phyloP scores from a whole-genome alignment of 768 basidiomycete genomes.

The Serendipita vermifera region DNA sequence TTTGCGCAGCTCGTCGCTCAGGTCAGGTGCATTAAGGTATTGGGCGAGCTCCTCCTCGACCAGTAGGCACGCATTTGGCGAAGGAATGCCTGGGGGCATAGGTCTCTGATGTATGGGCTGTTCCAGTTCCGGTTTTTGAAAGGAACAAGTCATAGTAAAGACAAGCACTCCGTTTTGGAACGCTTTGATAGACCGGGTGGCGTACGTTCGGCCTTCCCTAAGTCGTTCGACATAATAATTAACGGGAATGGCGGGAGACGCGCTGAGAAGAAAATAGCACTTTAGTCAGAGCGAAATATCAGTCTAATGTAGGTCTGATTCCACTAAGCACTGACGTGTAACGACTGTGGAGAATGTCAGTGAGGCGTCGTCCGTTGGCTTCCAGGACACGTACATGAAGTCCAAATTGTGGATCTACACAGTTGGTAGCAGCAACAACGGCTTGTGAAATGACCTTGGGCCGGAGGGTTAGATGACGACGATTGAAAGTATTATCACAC shows the following conservation, averaged over 20 bases:
- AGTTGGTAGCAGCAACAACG: conserved; percentile 64
- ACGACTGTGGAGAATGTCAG: conserved; percentile 32
- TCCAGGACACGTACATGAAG: conserved; percentile 49
- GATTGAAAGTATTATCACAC: too few species aligned
- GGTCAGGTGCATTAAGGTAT: conserved; percentile 24
- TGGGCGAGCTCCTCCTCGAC: conserved; percentile 31
- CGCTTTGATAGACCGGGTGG: conserved; percentile 43
- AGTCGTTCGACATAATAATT: conserved; percentile 66
- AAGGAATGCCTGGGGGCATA: conserved; percentile 43
- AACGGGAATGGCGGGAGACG: conserved; percentile 58
- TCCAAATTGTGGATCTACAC: conserved; percentile 49
- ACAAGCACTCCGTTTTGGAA: conserved; percentile 38
- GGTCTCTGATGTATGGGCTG: conserved; percentile 57
- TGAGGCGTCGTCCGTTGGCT: neutral
- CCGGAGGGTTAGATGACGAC: too few species aligned
- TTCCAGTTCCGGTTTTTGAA: conserved; percentile 66
- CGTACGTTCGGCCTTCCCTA: conserved; percentile 62
- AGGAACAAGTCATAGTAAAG: conserved; percentile 64
- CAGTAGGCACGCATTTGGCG: conserved; percentile 50
- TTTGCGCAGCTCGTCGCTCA: conserved; percentile 26
- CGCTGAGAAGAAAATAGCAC: conserved; percentile 75
- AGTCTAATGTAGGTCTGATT: neutral
- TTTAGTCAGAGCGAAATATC: conserved; percentile 20
- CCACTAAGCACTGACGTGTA: conserved; percentile 37
- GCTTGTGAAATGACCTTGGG: conserved; percentile 77